These are phyloP conservation scores for Odontarrhena argentea DNA, from an alignment of 345 rosid genomes.

Conservation along the genomic window DNA sequence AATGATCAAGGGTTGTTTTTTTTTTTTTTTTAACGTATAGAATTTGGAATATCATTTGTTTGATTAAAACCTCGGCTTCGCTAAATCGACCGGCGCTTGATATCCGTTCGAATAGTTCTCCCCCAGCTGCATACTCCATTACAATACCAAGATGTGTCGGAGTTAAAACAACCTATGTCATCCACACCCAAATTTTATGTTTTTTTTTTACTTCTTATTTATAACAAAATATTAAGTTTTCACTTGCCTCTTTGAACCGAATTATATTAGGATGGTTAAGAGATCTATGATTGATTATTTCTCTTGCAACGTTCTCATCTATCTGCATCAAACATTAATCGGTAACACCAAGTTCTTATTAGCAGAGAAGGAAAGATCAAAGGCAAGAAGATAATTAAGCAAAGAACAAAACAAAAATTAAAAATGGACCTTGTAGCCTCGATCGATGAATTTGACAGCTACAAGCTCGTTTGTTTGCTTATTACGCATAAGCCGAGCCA, in stretches of 20 bases:
- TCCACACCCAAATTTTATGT: background rate
- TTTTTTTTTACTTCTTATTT: no score
- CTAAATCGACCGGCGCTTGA: constrained; percentile 62
- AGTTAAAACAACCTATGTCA: constrained; percentile 57
- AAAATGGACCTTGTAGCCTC: constrained; percentile 60
- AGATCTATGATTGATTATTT: constrained; percentile 77
- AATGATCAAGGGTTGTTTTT: constrained; percentile 1
- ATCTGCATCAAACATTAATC: constrained; percentile 44
- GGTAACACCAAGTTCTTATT: background rate
- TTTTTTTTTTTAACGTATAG: background rate
- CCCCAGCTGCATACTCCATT: constrained; percentile 82
- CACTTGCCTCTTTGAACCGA: constrained; percentile 64
- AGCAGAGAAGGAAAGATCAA: background rate
- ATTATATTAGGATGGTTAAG: constrained; percentile 71
- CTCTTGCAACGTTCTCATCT: constrained; percentile 75
- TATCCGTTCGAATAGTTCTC: constrained; percentile 66
- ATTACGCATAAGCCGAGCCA: constrained; percentile 62
- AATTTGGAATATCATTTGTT: background rate
- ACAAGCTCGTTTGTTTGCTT: constrained; percentile 56
- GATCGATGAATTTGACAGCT: constrained; percentile 65
- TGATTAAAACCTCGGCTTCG: constrained; percentile 59
- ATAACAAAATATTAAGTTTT: background rate
- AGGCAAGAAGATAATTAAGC: background rate
- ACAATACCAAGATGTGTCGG: constrained; percentile 76
- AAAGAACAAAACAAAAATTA: background rate